phyloP scores from a whole-genome alignment of 192 early-diverging fungal genomes.

The Gryganskiella cystojenkinii region DNA sequence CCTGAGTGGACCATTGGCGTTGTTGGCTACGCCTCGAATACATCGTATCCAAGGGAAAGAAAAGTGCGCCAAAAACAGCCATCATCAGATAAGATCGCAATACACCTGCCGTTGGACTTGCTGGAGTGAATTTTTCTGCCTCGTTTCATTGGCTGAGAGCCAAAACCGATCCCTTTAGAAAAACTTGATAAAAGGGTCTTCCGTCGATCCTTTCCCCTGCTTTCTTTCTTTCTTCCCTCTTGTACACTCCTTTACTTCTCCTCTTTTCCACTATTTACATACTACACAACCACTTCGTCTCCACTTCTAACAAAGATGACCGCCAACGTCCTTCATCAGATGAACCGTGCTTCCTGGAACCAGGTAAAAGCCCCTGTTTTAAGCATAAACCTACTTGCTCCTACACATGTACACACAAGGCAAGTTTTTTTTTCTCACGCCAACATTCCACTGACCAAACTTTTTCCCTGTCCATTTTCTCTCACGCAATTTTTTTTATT shows the following conservation, averaged over 20 bases:
- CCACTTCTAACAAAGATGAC: slow-evolving; percentile 1
- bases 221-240: not conserved
- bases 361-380: not conserved
- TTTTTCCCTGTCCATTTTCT: too few relatives aligned
- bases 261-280: not conserved
- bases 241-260: too few relatives aligned
- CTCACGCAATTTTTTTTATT: too few relatives aligned
- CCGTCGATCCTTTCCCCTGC: too few relatives aligned
- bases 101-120: not conserved
- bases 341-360: slow-evolving; percentile 46
- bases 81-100: not conserved
- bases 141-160: too few relatives aligned
- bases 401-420: not conserved
- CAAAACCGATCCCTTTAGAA: not conserved
- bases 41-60: not conserved
- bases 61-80: too few relatives aligned
- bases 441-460: too few relatives aligned
- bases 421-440: not conserved
- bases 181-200: too few relatives aligned
- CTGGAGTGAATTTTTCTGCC: too few relatives aligned
- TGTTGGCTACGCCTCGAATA: not conserved
- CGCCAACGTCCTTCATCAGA: slow-evolving; percentile 17
- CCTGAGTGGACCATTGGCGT: not conserved
- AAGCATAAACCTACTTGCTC: too few relatives aligned
- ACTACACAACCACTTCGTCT: not conserved